These are phyloP conservation scores for Scutellospora calospora DNA, from an alignment of 371 early-diverging fungal species.

Conservation along the genomic window DNA sequence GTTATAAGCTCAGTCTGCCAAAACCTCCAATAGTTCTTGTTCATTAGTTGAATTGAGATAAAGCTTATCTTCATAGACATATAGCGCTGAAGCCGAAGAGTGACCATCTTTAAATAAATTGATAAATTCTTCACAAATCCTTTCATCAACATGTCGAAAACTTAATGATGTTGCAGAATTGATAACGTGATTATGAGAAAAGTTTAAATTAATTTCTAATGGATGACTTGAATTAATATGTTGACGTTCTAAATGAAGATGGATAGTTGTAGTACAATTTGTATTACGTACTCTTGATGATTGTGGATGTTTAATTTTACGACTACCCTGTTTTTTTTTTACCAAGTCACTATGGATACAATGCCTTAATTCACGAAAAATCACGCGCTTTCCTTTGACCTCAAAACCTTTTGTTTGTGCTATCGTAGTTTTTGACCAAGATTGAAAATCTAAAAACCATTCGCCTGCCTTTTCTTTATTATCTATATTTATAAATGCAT, in stretches of 20 bases:
- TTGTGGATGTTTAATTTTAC: not conserved
- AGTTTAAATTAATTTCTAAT: not conserved
- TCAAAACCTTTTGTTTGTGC: not conserved
- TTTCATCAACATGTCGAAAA: not conserved
- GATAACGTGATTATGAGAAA: not conserved
- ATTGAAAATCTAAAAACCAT: constrained; percentile 7
- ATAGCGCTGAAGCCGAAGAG: not conserved
- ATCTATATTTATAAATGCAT: constrained; percentile 1
- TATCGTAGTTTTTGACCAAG: constrained; percentile 5
- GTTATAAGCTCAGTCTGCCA: not conserved
- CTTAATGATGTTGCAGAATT: not conserved
- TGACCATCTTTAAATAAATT: constrained; percentile 26
- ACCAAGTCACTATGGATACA: constrained; percentile 16
- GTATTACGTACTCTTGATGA: not conserved
- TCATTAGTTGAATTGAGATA: constrained; percentile 3
- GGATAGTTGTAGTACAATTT: not conserved
- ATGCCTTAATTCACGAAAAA: constrained; percentile 3
- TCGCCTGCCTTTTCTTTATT: not conserved
- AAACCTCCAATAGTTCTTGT: not conserved
- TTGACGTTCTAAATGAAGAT: not conserved
- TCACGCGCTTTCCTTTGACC: not conserved
- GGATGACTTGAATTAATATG: not conserved
- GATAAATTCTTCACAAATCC: not conserved
- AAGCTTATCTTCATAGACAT: not conserved
- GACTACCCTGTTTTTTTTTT: not conserved